A percentile compares a stretch with the other conserved stretches of the same genome.
These are phyloP conservation scores for Aquilaria agallochum DNA, from an alignment of 441 rosid species.

Conservation along the genomic window DNA sequence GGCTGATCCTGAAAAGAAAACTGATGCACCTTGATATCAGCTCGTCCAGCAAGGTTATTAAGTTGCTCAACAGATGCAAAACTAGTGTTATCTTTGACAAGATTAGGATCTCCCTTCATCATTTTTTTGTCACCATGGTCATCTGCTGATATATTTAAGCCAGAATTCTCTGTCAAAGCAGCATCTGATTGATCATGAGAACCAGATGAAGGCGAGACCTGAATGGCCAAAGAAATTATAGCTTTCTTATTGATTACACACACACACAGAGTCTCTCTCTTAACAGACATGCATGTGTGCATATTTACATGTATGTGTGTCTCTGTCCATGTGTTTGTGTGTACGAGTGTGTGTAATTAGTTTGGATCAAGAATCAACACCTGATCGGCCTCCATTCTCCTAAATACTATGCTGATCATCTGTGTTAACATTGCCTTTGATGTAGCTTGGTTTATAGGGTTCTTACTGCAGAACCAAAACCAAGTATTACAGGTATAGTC, in stretches of 20 bases:
- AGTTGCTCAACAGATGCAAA: constrained; percentile 97
- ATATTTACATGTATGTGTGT: not conserved
- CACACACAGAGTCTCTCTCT: too few species aligned
- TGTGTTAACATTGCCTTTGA: constrained; percentile 99
- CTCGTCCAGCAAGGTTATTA: constrained; percentile 92
- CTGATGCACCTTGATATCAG: constrained; percentile 86
- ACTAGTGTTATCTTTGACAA: constrained; percentile 60
- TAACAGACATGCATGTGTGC: too few species aligned
- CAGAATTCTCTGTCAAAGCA: constrained; percentile 46
- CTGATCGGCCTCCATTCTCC: constrained; percentile 96
- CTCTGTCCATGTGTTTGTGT: not conserved
- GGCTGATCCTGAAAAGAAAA: constrained; percentile 3
- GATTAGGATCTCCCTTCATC: constrained; percentile 77
- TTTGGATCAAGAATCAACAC: constrained; percentile 26
- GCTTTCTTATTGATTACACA: too few species aligned
- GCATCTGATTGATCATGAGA: constrained; percentile 49
- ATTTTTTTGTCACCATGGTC: constrained; percentile 66
- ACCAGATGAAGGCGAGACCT: constrained; percentile 59
- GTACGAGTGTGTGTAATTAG: not conserved
- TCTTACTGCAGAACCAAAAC: constrained; percentile 76
- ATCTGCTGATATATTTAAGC: constrained; percentile 39
- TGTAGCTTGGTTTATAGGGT: constrained; percentile 97
- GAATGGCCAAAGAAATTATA: constrained; percentile 10
- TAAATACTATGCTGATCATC: constrained; percentile 90
- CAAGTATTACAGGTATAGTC: constrained; percentile 23